phyloP scores from a whole-genome alignment of 2,329 filamentous ascomycete genomes.

The Alternaria infectoria region DNA sequence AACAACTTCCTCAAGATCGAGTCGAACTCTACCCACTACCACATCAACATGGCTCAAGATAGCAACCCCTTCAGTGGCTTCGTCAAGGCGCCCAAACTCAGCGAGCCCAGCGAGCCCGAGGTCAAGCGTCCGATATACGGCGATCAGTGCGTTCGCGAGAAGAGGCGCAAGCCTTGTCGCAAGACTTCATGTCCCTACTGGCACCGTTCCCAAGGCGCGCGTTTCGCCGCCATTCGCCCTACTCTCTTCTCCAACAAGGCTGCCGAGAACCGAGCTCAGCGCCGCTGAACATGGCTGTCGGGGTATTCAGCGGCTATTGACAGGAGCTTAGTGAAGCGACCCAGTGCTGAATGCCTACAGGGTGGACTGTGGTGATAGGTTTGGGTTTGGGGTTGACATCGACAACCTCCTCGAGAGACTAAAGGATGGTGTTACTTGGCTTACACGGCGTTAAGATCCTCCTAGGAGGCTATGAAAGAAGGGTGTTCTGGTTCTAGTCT shows the following conservation, averaged over 20 bases:
- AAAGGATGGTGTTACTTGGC: neutral
- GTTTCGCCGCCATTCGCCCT: neutral
- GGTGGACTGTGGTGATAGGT: neutral
- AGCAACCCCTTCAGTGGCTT: neutral
- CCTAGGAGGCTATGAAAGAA: neutral
- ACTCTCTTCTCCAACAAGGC: neutral
- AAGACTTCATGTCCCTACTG: neutral
- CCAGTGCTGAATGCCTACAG: neutral
- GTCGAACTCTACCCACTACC: neutral
- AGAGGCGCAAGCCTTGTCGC: neutral
- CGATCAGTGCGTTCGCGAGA: neutral
- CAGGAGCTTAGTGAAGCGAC: neutral
- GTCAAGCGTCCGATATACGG: neutral
- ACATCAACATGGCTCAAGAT: neutral
- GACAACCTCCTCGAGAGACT: neutral
- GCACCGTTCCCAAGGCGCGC: neutral
- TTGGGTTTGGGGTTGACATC: neutral
- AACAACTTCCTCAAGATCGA: neutral
- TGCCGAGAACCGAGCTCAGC: neutral
- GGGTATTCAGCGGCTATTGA: neutral
- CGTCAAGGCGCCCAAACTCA: neutral
- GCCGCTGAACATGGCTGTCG: neutral
- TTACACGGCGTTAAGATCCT: neutral
- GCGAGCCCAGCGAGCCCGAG: neutral
- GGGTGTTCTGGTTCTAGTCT: neutral